phyloP scores from a whole-genome alignment of 495 filamentous ascomycete species.

The Aspergillus cavernicola region DNA sequence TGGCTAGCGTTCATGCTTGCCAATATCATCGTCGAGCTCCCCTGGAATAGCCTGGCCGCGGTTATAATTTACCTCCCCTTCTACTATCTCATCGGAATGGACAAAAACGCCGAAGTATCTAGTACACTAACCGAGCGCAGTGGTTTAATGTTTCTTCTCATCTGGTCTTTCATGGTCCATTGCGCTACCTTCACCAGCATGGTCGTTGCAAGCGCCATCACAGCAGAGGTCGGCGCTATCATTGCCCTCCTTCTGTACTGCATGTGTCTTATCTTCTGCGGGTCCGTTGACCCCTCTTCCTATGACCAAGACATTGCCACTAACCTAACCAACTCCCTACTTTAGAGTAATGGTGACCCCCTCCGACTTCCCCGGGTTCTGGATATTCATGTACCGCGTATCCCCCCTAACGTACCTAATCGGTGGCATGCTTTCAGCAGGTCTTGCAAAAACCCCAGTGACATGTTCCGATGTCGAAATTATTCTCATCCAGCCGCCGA shows the following conservation, averaged over 20 bases:
- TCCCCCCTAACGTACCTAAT: slow-evolving; percentile 72
- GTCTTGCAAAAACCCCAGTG: slow-evolving; percentile 54
- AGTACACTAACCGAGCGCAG: slow-evolving; percentile 36
- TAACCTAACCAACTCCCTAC: slow-evolving; percentile 42
- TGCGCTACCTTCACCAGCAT: neutral
- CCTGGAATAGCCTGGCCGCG: slow-evolving; percentile 57
- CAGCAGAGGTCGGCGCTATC: neutral
- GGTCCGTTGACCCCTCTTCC: slow-evolving; percentile 22
- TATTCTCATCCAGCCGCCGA: slow-evolving; percentile 48
- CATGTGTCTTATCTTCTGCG: slow-evolving; percentile 57
- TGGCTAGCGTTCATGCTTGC: slow-evolving; percentile 68
- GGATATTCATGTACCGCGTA: slow-evolving; percentile 81
- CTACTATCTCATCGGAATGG: slow-evolving; percentile 60
- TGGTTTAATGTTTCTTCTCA: slow-evolving; percentile 47
- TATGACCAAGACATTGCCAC: slow-evolving; percentile 56
- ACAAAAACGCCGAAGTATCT: slow-evolving; percentile 34
- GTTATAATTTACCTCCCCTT: slow-evolving; percentile 50
- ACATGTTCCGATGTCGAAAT: slow-evolving; percentile 56
- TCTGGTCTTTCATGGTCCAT: slow-evolving; percentile 10
- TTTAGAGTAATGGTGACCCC: slow-evolving; percentile 62
- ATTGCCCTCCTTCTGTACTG: slow-evolving; percentile 33
- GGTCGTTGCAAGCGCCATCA: neutral
- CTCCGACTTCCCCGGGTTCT: slow-evolving; percentile 62
- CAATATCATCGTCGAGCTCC: slow-evolving; percentile 37
- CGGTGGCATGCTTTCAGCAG: slow-evolving; percentile 56